Evolutionary conservation across 139 green algal genomes (phyloP).

Genomic region (Tetradesmus obliquus): DNA sequence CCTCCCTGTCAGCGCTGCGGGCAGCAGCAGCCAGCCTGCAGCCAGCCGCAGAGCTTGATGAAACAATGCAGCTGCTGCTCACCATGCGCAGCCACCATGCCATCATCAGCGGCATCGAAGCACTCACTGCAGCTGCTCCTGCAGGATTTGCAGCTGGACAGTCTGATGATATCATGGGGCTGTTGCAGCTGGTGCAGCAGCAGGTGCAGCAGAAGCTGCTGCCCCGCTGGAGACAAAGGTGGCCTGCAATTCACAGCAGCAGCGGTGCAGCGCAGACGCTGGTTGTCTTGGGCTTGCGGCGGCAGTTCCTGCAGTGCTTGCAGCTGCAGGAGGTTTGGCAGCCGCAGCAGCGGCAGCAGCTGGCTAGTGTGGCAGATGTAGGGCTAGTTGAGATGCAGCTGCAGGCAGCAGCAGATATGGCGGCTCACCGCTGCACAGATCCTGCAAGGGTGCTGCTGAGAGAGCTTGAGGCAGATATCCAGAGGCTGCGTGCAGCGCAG

Average conservation of each 20-base stretch:
- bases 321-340: not conserved
- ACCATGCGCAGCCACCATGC: not conserved
- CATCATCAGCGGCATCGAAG: not conserved
- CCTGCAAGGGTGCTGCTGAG: not conserved
- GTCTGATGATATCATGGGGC: not conserved
- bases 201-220: constrained; percentile 8
- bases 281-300: not conserved
- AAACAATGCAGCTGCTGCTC: not conserved
- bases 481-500: not conserved
- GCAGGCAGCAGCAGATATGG: not conserved
- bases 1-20: constrained; percentile 20
- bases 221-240: not conserved
- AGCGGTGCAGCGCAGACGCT: not conserved
- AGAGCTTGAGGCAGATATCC: not conserved
- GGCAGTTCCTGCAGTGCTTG: constrained; percentile 6
- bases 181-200: not conserved
- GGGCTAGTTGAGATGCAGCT: constrained; percentile 17
- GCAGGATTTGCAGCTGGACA: not conserved
- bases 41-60: constrained; percentile 20
- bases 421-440: not conserved
- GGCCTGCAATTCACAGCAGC: not conserved
- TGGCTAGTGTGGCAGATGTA: not conserved
- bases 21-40: constrained; percentile 25
- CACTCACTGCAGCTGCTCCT: not conserved
- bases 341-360: constrained; percentile 31